Evolutionary conservation across 495 filamentous ascomycete genomes (phyloP), one percentile per base, ranked within the genome.

Genomic region (Penicillium coffeae): DNA sequence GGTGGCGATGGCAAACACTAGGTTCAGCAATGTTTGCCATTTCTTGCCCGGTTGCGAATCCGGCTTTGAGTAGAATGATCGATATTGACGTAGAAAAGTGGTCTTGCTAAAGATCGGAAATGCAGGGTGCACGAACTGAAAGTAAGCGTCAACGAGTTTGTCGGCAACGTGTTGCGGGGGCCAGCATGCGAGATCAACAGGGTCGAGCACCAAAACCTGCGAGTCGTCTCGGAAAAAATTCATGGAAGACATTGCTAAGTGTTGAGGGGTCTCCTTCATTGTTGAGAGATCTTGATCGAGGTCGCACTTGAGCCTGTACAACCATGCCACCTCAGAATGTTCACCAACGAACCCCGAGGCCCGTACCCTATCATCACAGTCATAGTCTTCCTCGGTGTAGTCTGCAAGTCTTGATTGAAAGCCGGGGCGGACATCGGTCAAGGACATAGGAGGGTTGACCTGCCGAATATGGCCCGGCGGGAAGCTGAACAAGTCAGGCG

Each of bases 1-100:
- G 5, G 78, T 70, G 8, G 75, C 74, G 47, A 85, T 82, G 15
- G 83, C 83, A 60, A 87, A 84, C 32, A 86, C 70, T 13, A 85
- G 49, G 58, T 87, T 86, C 15, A 86, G 52, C n/a, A 80, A 76
- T 1, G 79, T 76, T 30, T 81, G 62, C 80, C 80, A 85, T 41
- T 72, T 64, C 13, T 63, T 68, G 1, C 70, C 66, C 12, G 73
- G 69, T 37, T 65, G 60, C 33, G 67, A 55, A 15, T 56, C 60
- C 8, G 62, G 41, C 19, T 59, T 58, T 19, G 58, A 48, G 38
- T 69, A 74, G 30, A 69, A 73, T 5, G 56, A 61, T 34, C 60
- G 67, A 51, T 68, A 72, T 39, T 78, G 74, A 14, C 47, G 45
- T 20, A 66, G 37, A 22, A 77, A 76, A 16, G 63, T 58, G n/a